Percentiles rank a stretch among this genome's conserved stretches.
Conservation (phyloP, 2,329 filamentous ascomycete genomes). For the Trichoderma simmonsii region DNA sequence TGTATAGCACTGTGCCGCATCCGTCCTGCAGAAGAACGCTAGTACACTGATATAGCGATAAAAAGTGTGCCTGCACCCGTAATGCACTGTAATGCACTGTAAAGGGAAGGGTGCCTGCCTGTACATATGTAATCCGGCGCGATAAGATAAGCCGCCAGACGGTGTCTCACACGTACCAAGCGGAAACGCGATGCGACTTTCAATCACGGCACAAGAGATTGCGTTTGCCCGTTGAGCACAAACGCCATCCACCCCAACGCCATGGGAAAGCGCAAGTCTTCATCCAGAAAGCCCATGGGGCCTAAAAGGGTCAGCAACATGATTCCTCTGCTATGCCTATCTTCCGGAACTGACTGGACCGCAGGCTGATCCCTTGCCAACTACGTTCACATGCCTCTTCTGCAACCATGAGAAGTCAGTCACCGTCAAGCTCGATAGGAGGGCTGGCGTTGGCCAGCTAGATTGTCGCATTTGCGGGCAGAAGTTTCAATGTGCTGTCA, state of each 20-base stretch:
- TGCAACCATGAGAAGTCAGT: conserved; percentile 97
- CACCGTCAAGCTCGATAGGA: conserved; percentile 89
- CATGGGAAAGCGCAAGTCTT: conserved; percentile 95
- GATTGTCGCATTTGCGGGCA: conserved; percentile 93
- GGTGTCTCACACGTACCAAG: conserved; percentile 1
- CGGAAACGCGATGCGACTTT: conserved; percentile 16
- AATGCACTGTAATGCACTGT: neutral
- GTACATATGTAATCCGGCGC: neutral
- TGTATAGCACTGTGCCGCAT: neutral
- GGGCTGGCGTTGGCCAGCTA: conserved; percentile 78
- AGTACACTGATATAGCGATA: neutral
- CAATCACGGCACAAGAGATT: conserved; percentile 8
- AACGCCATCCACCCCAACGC: conserved; percentile 18
- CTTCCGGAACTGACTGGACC: neutral
- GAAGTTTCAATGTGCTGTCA: conserved; percentile 87
- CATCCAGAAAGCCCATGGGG: conserved; percentile 74
- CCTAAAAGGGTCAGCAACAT: conserved; percentile 67
- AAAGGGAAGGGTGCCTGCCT: neutral
- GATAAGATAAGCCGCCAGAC: conserved; percentile 15
- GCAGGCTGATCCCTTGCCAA: conserved; percentile 66
- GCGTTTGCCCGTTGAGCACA: neutral
- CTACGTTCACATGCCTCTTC: conserved; percentile 93
- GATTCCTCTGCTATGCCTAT: neutral
- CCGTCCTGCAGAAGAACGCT: neutral
- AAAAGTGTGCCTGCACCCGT: neutral